A percentile compares a stretch with the other conserved stretches of the same genome.
Conservation (phyloP, 306 rosid genomes). For the Castanea crenata region DNA sequence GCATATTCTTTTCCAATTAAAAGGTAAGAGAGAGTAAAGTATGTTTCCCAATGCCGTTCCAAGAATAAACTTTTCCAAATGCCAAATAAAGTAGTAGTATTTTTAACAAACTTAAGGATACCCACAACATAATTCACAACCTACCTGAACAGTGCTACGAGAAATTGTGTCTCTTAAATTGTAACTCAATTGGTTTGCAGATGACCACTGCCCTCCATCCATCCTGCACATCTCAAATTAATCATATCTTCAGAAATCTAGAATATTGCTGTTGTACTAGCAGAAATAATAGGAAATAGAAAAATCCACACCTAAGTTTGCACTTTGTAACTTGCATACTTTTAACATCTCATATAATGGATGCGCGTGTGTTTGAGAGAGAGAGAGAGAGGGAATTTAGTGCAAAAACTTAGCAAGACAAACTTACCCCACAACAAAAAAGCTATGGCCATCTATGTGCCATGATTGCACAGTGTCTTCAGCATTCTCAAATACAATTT, state of each 20-base stretch:
- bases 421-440: conserved; percentile 84
- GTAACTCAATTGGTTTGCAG: conserved; percentile 56
- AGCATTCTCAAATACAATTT: conserved; percentile 72
- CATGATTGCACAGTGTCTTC: conserved; percentile 72
- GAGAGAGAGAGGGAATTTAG: not conserved
- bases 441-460: conserved; percentile 78
- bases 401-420: not conserved
- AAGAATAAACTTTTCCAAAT: not conserved
- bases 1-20: no score
- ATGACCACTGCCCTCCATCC: conserved; percentile 85
- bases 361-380: no score
- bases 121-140: not conserved
- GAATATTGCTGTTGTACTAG: not conserved
- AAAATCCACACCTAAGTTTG: not conserved
- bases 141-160: conserved; percentile 83
- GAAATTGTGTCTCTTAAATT: conserved; percentile 74
- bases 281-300: not conserved
- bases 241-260: not conserved
- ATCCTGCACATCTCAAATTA: conserved; percentile 45
- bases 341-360: not conserved
- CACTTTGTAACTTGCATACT: not conserved
- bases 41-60: no score
- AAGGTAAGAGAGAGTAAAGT: no score
- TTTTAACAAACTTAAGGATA: not conserved
- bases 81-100: no score